Conservation (phyloP, 805 yeast species). For the Pichia cabralensis region DNA sequence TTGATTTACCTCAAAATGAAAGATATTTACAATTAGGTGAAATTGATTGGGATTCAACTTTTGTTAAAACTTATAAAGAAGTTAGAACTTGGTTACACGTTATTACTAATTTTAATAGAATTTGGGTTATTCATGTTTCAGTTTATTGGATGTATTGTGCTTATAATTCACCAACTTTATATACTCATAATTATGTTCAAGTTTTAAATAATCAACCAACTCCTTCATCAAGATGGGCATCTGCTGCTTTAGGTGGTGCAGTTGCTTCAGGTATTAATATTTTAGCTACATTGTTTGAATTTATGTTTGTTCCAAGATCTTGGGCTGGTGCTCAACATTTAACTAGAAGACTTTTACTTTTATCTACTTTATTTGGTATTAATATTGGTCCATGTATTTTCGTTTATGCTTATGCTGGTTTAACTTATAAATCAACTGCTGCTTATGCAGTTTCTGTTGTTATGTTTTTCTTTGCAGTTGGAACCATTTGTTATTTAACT, state of each 20-base stretch:
- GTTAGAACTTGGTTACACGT: constrained; percentile 96
- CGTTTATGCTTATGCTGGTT: constrained; percentile 71
- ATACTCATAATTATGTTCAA: constrained; percentile 81
- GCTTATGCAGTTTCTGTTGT: constrained; percentile 77
- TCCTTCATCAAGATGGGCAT: constrained; percentile 86
- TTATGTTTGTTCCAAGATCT: constrained; percentile 93
- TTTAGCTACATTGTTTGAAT: constrained; percentile 81
- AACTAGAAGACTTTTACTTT: constrained; percentile 74
- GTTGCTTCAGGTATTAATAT: constrained; percentile 77
- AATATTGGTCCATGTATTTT: constrained; percentile 84
- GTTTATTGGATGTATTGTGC: constrained; percentile 93
- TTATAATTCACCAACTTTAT: constrained; percentile 83
- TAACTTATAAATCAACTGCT: constrained; percentile 53
- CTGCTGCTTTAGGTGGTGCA: constrained; percentile 87
- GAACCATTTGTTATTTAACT: constrained; percentile 77
- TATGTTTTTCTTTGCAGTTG: constrained; percentile 80
- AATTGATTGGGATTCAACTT: constrained; percentile 83
- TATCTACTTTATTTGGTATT: constrained; percentile 51
- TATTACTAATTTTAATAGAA: constrained; percentile 92
- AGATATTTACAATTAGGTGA: constrained; percentile 87
- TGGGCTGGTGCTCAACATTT: constrained; percentile 99
- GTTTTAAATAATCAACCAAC: constrained; percentile 78
- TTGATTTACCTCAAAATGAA: constrained; percentile 83
- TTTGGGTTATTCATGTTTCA: constrained; percentile 90
- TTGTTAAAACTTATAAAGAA: constrained; percentile 93